phyloP scores from a whole-genome alignment of 805 yeast genomes.

The Maudiozyma serrabonitensis region DNA sequence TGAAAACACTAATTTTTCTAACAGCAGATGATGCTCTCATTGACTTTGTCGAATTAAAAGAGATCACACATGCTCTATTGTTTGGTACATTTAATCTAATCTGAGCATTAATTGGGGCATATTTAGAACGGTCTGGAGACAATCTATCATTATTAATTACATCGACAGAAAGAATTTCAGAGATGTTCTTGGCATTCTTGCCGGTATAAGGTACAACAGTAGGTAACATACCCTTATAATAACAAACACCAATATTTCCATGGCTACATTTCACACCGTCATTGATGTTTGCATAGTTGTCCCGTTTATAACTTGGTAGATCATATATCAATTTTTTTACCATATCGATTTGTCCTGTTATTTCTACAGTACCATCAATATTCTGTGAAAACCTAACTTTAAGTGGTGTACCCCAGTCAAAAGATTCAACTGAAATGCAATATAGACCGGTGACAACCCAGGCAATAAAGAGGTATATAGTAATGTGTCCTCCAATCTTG shows the following conservation, averaged over 20 bases:
- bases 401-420: slow-evolving; percentile 3
- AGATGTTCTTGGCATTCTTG: slow-evolving; percentile 27
- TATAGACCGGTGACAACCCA: slow-evolving; percentile 32
- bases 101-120: slow-evolving; percentile 58
- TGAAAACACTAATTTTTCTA: slow-evolving; percentile 45
- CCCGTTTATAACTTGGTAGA: slow-evolving; percentile 51
- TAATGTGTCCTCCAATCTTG: slow-evolving; percentile 40
- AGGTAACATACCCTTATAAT: slow-evolving; percentile 42
- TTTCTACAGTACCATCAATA: slow-evolving; percentile 31
- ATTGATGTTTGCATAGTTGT: slow-evolving; percentile 6
- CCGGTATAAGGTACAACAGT: slow-evolving; percentile 30
- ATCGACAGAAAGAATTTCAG: slow-evolving; percentile 35
- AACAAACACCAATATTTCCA: slow-evolving; percentile 46
- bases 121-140: slow-evolving; percentile 37
- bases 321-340: slow-evolving; percentile 41
- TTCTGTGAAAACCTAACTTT: slow-evolving; percentile 26
- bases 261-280: slow-evolving; percentile 30
- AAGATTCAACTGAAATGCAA: not conserved
- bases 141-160: slow-evolving; percentile 42
- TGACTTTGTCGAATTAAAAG: slow-evolving; percentile 40
- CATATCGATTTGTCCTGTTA: slow-evolving; percentile 7
- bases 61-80: slow-evolving; percentile 55
- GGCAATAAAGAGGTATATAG: slow-evolving; percentile 33
- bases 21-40: slow-evolving; percentile 45
- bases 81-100: slow-evolving; percentile 47